Conservation (phyloP, 192 early-diverging fungal genomes). For the Coemansia javaensis region DNA sequence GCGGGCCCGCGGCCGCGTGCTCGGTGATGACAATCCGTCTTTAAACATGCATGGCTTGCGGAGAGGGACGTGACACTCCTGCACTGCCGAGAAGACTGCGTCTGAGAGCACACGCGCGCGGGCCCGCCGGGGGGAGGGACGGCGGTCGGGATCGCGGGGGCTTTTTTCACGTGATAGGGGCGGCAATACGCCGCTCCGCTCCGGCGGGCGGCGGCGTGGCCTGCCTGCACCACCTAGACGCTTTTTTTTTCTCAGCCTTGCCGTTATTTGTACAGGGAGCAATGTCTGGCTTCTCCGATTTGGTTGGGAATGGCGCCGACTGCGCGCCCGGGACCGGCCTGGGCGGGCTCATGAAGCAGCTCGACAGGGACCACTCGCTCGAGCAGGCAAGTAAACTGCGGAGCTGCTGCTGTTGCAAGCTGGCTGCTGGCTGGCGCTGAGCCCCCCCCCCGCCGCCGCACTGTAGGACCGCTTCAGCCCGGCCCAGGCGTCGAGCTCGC, state of each 20-base stretch:
- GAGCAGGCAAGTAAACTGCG: slow-evolving; percentile 76
- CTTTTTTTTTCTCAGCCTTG: slow-evolving; percentile 1
- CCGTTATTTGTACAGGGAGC: not conserved
- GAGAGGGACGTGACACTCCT: slow-evolving; percentile 29
- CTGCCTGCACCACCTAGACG: not conserved
- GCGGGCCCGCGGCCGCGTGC: no score
- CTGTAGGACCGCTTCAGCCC: slow-evolving; percentile 39
- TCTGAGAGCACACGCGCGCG: slow-evolving; percentile 25
- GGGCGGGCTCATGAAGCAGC: slow-evolving; percentile 72
- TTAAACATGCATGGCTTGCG: slow-evolving; percentile 47
- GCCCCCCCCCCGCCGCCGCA: no score
- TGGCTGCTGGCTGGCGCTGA: no score
- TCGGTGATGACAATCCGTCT: slow-evolving; percentile 22
- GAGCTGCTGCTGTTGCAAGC: no score
- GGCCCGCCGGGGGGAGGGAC: no score
- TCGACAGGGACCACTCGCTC: slow-evolving; percentile 69
- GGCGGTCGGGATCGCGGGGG: not conserved
- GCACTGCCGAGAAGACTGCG: slow-evolving; percentile 21
- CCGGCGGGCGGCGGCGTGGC: not conserved
- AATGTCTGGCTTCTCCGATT: slow-evolving; percentile 57
- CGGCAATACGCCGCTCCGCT: not conserved
- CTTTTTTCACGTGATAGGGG: not conserved
- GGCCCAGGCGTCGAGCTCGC: slow-evolving; percentile 35
- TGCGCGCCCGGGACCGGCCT: slow-evolving; percentile 77
- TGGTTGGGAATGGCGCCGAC: slow-evolving; percentile 62